Conservation (phyloP, 1,139 yeast species). For the Pneumocystis sp. region DNA sequence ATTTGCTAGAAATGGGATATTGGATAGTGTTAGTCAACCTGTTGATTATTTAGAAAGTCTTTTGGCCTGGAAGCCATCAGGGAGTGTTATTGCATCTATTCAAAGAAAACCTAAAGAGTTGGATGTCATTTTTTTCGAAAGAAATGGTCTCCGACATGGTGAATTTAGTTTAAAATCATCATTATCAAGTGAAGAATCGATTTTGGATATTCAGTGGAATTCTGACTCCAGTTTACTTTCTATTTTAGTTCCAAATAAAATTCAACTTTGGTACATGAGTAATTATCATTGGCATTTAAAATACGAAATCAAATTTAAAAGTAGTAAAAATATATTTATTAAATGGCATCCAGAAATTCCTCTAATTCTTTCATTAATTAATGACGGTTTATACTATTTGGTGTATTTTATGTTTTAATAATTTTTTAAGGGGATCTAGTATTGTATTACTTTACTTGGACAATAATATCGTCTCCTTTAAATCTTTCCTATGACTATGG, state of each 20-base stretch:
- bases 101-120: conserved; percentile 36
- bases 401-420: conserved; percentile 17
- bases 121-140: conserved; percentile 67
- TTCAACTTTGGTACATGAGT: conserved; percentile 81
- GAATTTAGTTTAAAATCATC: conserved; percentile 44
- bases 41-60: conserved; percentile 64
- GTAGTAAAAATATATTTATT: conserved; percentile 25
- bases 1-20: conserved; percentile 50
- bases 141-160: conserved; percentile 86
- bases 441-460: conserved; percentile 55
- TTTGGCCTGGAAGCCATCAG: conserved; percentile 83
- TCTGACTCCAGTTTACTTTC: conserved; percentile 67
- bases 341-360: conserved; percentile 88
- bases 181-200: conserved; percentile 26
- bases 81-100: conserved; percentile 70
- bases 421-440: conserved; percentile 26
- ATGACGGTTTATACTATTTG: conserved; percentile 26
- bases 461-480: conserved; percentile 54
- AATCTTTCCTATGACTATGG: conserved; percentile 59
- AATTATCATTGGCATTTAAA: conserved; percentile 94
- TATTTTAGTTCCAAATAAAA: conserved; percentile 40
- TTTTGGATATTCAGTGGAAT: conserved; percentile 62
- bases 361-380: conserved; percentile 42
- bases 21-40: conserved; percentile 82
- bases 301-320: conserved; percentile 43